phyloP scores from a whole-genome alignment of 495 filamentous ascomycete species.

The Chlorociboria aeruginascens region DNA sequence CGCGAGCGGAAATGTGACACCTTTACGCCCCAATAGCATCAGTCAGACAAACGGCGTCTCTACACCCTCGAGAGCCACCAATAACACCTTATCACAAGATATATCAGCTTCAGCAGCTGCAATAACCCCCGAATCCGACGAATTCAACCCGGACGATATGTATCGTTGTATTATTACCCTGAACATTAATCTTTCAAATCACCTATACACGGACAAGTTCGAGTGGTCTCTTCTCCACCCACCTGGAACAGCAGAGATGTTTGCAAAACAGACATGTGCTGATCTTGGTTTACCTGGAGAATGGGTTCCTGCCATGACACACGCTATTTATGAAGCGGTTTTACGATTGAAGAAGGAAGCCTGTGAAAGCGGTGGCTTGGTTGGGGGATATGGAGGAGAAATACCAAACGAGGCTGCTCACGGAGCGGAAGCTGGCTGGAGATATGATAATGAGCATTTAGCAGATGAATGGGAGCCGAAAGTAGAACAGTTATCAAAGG shows the following conservation, averaged over 20 bases:
- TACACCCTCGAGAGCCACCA: slow-evolving; percentile 2
- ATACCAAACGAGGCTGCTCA: slow-evolving; percentile 84
- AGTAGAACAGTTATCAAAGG: slow-evolving; percentile 78
- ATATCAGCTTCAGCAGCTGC: slow-evolving; percentile 41
- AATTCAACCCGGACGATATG: slow-evolving; percentile 76
- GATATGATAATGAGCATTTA: slow-evolving; percentile 82
- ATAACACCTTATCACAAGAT: slow-evolving; percentile 14
- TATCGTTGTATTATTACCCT: slow-evolving; percentile 85
- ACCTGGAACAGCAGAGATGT: slow-evolving; percentile 79
- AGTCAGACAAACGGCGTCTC: slow-evolving; percentile 13
- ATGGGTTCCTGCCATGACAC: slow-evolving; percentile 88
- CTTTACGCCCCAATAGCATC: slow-evolving; percentile 25
- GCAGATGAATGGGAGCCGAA: slow-evolving; percentile 91
- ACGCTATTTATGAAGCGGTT: slow-evolving; percentile 94
- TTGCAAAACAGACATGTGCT: slow-evolving; percentile 83
- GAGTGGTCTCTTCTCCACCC: slow-evolving; percentile 96
- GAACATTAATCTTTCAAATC: slow-evolving; percentile 85
- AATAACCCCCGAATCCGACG: slow-evolving; percentile 37
- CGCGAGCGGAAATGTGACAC: slow-evolving; percentile 35
- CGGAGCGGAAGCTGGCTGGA: slow-evolving; percentile 74
- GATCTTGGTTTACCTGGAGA: slow-evolving; percentile 83
- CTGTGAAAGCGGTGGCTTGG: slow-evolving; percentile 73
- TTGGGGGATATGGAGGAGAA: slow-evolving; percentile 62
- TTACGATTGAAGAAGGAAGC: slow-evolving; percentile 91
- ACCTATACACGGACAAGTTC: slow-evolving; percentile 92